Base-by-base conservation (phyloP, 164 flowering plant species). In the Akebia trifoliata region DNA sequence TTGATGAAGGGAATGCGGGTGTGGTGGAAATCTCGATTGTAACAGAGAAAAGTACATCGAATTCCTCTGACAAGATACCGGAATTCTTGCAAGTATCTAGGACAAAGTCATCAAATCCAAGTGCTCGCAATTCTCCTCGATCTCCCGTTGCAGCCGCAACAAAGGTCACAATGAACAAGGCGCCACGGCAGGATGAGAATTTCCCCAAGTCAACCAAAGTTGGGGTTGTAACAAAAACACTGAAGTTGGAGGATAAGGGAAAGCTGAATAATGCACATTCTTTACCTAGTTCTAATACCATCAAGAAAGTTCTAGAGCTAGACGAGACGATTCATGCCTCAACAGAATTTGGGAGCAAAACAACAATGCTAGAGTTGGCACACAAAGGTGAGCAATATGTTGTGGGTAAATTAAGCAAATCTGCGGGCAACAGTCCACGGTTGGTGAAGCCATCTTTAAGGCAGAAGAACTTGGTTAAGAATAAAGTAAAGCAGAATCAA, bases 21-120 rank as follows among this genome's bases (percentile, higher is more conserved):
- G 54, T 76, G 30, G 62, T 81, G 43, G 86, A 84, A 60, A 70
- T 84, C 55, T 82, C 84, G 12, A 73, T 81, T 64, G 72, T 82
- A n/a, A 82, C 88, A n/a, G 88, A 76, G 61, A 65, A 17, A 47
- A 53, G 46, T 17, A 22, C 62, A 36, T 51, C 64, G 11, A 43
- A 52, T 35, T 59, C 69, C 52, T 57, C 60, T 53, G 74, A 57
- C 40, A 71, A 72, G 65, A 43, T 35, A 18, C 31, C 63, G 39
- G 68, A 69, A 55, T 62, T 66, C 37, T 12, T 50, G 49, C 69
- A 66, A 54, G 37, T 32, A 28, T 47, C 64, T 1, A 38, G 25
- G 49, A 24, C 62, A 15, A 74, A 57, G 57, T 46, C 63, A 28
- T 57, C 60, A 15, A 46, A 60, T 25, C 57, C 69, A 32, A 64